Evolutionary conservation across 495 filamentous ascomycete species (phyloP).

Genomic region (Aspergillus nanangensis): DNA sequence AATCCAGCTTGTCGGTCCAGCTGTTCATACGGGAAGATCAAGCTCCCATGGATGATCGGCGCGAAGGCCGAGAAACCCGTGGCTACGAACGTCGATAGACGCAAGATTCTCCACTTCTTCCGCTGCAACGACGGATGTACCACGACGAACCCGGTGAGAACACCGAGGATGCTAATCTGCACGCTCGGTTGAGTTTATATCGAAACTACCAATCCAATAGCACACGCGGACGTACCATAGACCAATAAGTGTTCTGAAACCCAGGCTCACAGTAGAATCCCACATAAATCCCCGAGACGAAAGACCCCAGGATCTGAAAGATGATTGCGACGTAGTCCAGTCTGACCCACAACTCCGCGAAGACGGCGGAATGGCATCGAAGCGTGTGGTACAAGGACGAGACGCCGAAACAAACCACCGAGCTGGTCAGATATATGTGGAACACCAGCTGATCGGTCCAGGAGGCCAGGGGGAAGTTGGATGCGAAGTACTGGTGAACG

Average conservation of each 20-base stretch:
- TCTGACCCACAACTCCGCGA: neutral
- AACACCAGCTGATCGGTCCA: neutral
- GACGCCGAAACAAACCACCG: neutral
- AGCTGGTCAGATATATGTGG: neutral
- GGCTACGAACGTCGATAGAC: neutral
- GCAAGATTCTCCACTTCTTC: neutral
- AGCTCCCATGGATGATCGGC: neutral
- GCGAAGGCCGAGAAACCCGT: neutral
- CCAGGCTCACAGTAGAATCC: neutral
- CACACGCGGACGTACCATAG: neutral
- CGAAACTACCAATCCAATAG: neutral
- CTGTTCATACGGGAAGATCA: neutral
- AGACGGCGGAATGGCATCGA: neutral
- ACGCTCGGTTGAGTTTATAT: neutral
- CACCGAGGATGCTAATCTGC: neutral
- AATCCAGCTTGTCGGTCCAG: neutral
- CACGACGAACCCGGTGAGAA: neutral
- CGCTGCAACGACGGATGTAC: neutral
- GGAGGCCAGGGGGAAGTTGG: neutral
- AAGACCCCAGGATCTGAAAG: neutral
- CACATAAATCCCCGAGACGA: neutral
- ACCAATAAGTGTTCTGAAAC: neutral
- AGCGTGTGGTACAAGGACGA: neutral
- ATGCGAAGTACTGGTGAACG: neutral
- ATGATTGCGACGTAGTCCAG: neutral